Evolutionary conservation across 2,329 filamentous ascomycete species (phyloP).

Genomic region (Torrubiella hemipterigena): DNA sequence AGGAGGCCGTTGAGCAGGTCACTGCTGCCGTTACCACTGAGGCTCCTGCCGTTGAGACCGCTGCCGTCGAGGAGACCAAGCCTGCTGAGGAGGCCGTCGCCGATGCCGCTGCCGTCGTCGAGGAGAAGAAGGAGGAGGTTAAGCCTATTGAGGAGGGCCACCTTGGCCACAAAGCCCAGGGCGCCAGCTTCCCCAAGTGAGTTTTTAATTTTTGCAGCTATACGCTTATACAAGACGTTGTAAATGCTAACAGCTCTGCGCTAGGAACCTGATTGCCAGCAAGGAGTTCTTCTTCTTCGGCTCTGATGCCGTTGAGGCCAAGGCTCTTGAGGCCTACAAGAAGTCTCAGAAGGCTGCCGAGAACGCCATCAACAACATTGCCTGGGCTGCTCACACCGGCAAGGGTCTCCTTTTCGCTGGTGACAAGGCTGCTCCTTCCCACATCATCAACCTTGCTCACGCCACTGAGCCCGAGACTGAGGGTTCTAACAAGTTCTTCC

Average conservation of each 20-base stretch:
- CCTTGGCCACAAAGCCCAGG: slow-evolving; percentile 81
- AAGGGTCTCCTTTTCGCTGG: slow-evolving; percentile 90
- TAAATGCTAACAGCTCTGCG: slow-evolving; percentile 11
- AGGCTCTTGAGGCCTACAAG: slow-evolving; percentile 65
- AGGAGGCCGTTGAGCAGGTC: slow-evolving; percentile 32
- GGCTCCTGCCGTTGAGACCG: slow-evolving; percentile 29
- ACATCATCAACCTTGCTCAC: slow-evolving; percentile 67
- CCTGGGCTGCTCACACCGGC: slow-evolving; percentile 88
- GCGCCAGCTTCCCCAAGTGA: slow-evolving; percentile 76
- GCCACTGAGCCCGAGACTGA: slow-evolving; percentile 62
- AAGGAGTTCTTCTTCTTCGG: slow-evolving; percentile 93
- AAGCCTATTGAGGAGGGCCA: slow-evolving; percentile 72
- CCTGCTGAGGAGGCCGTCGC: slow-evolving; percentile 26
- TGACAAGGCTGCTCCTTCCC: slow-evolving; percentile 70
- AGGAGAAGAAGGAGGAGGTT: slow-evolving; percentile 36
- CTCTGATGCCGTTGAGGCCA: slow-evolving; percentile 58
- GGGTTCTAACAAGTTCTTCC: slow-evolving; percentile 69
- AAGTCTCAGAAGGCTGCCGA: slow-evolving; percentile 76
- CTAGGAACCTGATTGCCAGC: slow-evolving; percentile 74
- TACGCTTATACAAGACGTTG: background rate
- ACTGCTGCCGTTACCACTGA: slow-evolving; percentile 25
- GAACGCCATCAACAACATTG: slow-evolving; percentile 63
- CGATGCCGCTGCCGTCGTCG: slow-evolving; percentile 23
- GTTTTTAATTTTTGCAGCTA: slow-evolving; percentile 19
- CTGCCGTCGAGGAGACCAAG: slow-evolving; percentile 27